Conservation (phyloP, 345 rosid genomes). For the Eucalyptus leucophloia region DNA sequence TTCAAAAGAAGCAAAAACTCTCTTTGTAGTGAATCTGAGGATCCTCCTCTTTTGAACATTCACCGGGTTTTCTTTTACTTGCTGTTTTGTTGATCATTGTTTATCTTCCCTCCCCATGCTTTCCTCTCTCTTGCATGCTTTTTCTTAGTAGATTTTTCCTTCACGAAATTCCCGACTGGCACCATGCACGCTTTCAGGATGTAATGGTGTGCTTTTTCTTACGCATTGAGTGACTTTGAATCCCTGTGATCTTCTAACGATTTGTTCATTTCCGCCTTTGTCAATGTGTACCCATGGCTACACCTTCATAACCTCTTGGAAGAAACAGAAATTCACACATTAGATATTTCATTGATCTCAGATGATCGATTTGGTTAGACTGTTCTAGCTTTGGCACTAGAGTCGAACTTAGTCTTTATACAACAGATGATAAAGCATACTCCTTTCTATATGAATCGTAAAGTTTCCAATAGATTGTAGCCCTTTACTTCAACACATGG, state of each 20-base stretch:
- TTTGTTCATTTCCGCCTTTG: background rate
- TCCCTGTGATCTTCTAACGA: background rate
- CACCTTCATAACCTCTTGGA: background rate
- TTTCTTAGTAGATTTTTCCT: background rate
- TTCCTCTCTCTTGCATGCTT: background rate
- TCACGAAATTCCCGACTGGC: background rate
- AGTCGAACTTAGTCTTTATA: background rate
- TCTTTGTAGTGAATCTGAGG: background rate
- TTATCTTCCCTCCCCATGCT: background rate
- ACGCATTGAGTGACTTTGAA: background rate
- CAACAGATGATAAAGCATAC: background rate
- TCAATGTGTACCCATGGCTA: background rate
- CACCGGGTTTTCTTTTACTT: background rate
- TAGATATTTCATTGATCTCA: background rate
- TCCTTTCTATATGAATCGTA: background rate
- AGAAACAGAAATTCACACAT: background rate
- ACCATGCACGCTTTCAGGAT: background rate
- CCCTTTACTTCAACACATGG: background rate
- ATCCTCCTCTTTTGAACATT: background rate
- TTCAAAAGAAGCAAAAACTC: background rate
- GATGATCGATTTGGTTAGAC: background rate
- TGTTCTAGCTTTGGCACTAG: background rate
- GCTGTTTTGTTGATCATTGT: background rate
- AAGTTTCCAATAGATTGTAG: background rate
- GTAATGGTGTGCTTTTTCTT: background rate